Base-by-base conservation (phyloP, 257 asterid species). In the Ligustrum vulgare region DNA sequence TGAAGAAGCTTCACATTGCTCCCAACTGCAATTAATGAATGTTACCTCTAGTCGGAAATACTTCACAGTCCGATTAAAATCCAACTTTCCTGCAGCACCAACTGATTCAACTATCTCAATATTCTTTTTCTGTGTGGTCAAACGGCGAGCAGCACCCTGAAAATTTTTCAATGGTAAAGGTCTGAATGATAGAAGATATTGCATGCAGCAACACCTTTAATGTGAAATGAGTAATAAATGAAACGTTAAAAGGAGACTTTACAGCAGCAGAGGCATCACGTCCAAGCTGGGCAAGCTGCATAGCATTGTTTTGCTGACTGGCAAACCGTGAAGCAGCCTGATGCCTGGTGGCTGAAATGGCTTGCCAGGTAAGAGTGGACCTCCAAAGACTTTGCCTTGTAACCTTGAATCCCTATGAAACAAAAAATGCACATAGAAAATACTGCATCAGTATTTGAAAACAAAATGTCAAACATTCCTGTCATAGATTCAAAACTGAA, bases 261-360 rank as follows among this genome's bases (percentile, higher is more conserved):
- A 94, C 99, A 66, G 97, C 99, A 83, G 99, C 99, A 85, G 98
- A 95, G 70, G 99, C 99, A 87, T 95, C 98, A 69, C 96, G 96
- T 47, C 99, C 83, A 64, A 95, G 89, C 80, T 89, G 98, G 13
- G 98, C 98, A 49, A 95, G 94, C 84, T 95, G 97, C 89, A 95
- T 74, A 65, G 96, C 99, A 66, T 91, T 76, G 72, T 85, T 93
- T 73, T 92, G 98, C 75, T 84, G 98, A 69, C 86, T 80, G 8
- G 88, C 77, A 72, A 89, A 95, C 65, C 96, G 96, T 58, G 91
- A 84, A 82, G 98, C 87, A 64, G 93, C 83, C 74, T 89, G 93
- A 84, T 82, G 84, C 84, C 89, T 86, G 76, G 82, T 85, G 67
- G 89, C 81, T 82, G 99, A 93, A 80, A 87, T 82, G 75, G 99